Evolutionary conservation across 805 yeast species (phyloP).

Genomic region (Candida golubevii): DNA sequence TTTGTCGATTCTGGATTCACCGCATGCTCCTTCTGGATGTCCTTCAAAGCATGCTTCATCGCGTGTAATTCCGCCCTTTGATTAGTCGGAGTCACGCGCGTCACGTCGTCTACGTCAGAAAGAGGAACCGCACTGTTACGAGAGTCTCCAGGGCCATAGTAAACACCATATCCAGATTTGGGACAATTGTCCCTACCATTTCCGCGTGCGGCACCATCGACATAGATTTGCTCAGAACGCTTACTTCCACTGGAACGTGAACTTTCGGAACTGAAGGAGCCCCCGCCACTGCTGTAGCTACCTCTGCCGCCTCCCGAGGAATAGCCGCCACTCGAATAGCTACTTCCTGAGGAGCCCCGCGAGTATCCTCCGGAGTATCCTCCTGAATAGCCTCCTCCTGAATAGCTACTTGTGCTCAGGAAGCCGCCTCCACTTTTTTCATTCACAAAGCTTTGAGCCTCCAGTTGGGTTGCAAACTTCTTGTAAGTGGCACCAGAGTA

Average conservation of each 20-base stretch:
- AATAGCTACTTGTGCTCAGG: not conserved
- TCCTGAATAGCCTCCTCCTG: conserved; percentile 1
- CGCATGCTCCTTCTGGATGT: conserved; percentile 33
- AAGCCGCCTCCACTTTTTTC: conserved; percentile 1
- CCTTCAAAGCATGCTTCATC: conserved; percentile 49
- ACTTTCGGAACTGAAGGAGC: not conserved
- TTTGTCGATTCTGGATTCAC: not conserved
- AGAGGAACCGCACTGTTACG: conserved; percentile 56
- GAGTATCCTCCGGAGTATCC: not conserved
- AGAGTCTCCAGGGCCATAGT: conserved; percentile 51
- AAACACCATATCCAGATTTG: conserved; percentile 73
- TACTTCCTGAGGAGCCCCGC: not conserved
- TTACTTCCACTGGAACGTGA: not conserved
- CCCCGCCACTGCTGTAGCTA: not conserved
- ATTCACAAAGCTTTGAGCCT: conserved; percentile 45
- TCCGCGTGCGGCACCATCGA: conserved; percentile 74
- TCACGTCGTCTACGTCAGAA: conserved; percentile 23
- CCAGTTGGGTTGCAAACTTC: conserved; percentile 44
- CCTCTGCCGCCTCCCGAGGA: not conserved
- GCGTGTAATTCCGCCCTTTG: conserved; percentile 80
- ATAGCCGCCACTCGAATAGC: not conserved
- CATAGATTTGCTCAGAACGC: conserved; percentile 39
- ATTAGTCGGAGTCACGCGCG: conserved; percentile 51
- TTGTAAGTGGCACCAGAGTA: conserved; percentile 54
- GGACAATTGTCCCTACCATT: conserved; percentile 43